A percentile compares a stretch with the other conserved stretches of the same genome.
These are phyloP conservation scores for Isabelozyma gotoi DNA, from an alignment of 805 yeast species.

Conservation along the genomic window DNA sequence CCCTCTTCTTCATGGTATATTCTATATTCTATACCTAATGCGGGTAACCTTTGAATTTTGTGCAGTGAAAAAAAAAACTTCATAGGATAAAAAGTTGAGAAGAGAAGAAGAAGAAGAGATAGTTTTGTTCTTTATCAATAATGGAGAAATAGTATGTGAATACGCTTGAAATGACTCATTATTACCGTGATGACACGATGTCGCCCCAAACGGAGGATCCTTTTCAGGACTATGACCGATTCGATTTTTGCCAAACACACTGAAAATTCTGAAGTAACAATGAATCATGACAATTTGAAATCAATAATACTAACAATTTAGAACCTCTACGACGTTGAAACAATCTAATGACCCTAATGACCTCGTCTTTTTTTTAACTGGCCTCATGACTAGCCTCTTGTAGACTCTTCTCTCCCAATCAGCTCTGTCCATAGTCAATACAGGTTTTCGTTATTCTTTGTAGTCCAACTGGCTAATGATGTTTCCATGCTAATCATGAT, in stretches of 20 bases:
- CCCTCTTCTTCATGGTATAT: no score
- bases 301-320: conserved; percentile 4
- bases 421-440: background rate
- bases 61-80: no score
- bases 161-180: background rate
- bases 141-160: background rate
- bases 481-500: conserved; percentile 65
- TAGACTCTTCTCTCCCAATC: background rate
- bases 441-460: conserved; percentile 2
- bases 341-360: background rate
- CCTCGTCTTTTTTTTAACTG: background rate
- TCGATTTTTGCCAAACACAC: conserved; percentile 67
- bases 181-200: conserved; percentile 59
- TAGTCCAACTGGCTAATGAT: conserved; percentile 41
- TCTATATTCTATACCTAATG: no score
- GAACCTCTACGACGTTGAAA: background rate
- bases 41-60: no score
- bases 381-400: background rate
- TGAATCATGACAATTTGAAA: background rate
- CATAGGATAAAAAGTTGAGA: no score
- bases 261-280: conserved; percentile 57
- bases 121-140: background rate
- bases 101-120: no score
- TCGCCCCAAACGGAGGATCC: conserved; percentile 77
- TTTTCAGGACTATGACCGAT: conserved; percentile 64